Evolutionary conservation across 441 rosid species (phyloP), one percentile per base, ranked within the genome.

Genomic region (Pelargonium cotyledonis): DNA sequence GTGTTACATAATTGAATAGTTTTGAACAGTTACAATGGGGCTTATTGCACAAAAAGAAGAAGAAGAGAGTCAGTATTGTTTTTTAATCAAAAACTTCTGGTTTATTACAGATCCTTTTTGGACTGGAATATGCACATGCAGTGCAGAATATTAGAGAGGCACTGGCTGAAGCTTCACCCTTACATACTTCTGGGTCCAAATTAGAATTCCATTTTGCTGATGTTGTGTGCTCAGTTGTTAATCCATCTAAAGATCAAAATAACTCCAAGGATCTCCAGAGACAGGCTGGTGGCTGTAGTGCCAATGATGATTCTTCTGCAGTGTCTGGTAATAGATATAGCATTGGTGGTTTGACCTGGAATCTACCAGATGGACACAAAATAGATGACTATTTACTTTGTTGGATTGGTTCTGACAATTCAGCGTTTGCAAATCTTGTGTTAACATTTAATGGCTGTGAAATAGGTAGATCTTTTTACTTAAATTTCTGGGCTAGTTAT

Each of bases 261-360:
- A 80, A 77, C 60, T 73, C 74, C 31, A 64, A 79, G 31, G 79
- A 67, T 76, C 40, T 69, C 64, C 69, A 6, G 0, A 70, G 65
- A 70, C 68, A 72, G 26, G 65, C 68, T 64, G 75, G 70, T 46
- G 66, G 69, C 47, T 66, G 63, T 31, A 19, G 47, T 61, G 38
- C 75, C 75, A 35, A 64, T 64, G 70, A 77, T 74, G 85, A 73
- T 68, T 60, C 65, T 21, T 68, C 47, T 67, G 47, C 71, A 6
- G 43, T 63, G 35, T 63, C 78, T 67, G 71, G 79, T 69, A 73
- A 73, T 67, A 77, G 72, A 60, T 85, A 80, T 70, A 76, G 73
- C 65, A 71, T 83, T 35, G 95, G 97, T 82, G 98, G 98, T 60
- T 78, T 94, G 78, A 74, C 78, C 61, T 91, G 97, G 98, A 84